Conservation (phyloP, 495 filamentous ascomycete genomes). For the Penicillium ochrochloron region DNA sequence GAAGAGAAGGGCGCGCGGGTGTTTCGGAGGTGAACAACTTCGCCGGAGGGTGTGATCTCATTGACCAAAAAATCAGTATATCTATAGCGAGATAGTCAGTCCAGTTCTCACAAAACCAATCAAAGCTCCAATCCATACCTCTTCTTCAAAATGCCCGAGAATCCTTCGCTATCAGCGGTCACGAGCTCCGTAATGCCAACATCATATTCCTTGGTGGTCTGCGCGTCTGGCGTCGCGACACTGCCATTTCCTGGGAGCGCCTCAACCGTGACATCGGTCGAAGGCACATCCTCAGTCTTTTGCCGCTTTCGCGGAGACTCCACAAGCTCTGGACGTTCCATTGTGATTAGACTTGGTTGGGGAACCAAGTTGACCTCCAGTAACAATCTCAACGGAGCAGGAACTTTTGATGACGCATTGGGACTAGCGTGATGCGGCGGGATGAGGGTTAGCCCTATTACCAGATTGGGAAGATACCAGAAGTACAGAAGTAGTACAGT, state of each 20-base stretch:
- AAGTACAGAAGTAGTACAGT: neutral
- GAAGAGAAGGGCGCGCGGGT: slow-evolving; percentile 29
- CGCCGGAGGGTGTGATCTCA: slow-evolving; percentile 79
- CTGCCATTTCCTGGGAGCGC: slow-evolving; percentile 15
- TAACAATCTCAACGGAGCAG: slow-evolving; percentile 7
- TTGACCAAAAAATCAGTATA: slow-evolving; percentile 97
- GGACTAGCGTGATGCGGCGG: slow-evolving; percentile 30
- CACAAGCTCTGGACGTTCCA: slow-evolving; percentile 46
- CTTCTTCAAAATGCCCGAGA: slow-evolving; percentile 62
- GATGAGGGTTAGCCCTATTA: slow-evolving; percentile 32
- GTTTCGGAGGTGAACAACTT: slow-evolving; percentile 75
- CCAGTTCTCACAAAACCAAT: neutral
- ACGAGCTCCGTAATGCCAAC: slow-evolving; percentile 64
- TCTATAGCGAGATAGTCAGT: slow-evolving; percentile 44
- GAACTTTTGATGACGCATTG: slow-evolving; percentile 30
- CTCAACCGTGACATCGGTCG: slow-evolving; percentile 23
- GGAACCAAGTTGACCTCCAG: neutral
- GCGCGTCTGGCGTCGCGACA: slow-evolving; percentile 30
- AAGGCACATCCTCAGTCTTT: slow-evolving; percentile 42
- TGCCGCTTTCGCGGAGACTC: slow-evolving; percentile 52
- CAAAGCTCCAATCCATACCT: slow-evolving; percentile 44
- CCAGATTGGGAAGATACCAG: slow-evolving; percentile 21
- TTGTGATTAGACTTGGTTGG: slow-evolving; percentile 25
- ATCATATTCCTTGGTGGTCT: slow-evolving; percentile 49
- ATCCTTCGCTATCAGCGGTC: slow-evolving; percentile 51